Evolutionary conservation across 164 flowering plant species (phyloP).

Genomic region (Aristolochia californica): DNA sequence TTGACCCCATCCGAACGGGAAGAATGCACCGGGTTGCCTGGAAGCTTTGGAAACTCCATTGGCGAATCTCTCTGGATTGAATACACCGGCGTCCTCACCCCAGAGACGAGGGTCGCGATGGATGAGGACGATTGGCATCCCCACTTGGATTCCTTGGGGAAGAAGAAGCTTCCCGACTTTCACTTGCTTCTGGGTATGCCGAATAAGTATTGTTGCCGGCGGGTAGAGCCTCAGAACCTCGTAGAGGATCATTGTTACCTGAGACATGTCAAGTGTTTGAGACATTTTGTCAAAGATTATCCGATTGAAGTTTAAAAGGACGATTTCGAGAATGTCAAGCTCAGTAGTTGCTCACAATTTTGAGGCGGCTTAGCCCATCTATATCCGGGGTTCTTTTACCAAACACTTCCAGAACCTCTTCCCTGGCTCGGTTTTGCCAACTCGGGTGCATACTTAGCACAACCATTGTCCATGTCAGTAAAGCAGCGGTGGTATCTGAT

Average conservation of each 20-base stretch:
- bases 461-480: slow-evolving; percentile 38
- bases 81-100: slow-evolving; percentile 15
- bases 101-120: slow-evolving; percentile 10
- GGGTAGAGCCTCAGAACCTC: slow-evolving; percentile 11
- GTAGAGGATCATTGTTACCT: slow-evolving; percentile 12
- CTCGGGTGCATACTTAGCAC: slow-evolving; percentile 28
- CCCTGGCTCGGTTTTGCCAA: slow-evolving; percentile 45
- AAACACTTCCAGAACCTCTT: slow-evolving; percentile 28
- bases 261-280: slow-evolving; percentile 1
- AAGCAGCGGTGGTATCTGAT: slow-evolving; percentile 34
- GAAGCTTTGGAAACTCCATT: slow-evolving; percentile 10
- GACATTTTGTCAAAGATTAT: not conserved
- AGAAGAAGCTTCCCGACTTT: slow-evolving; percentile 5
- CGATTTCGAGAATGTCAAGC: not conserved
- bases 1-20: slow-evolving; percentile 11
- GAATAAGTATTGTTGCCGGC: slow-evolving; percentile 1
- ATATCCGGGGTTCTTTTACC: slow-evolving; percentile 18
- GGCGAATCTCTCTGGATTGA: slow-evolving; percentile 9
- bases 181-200: slow-evolving; percentile 7
- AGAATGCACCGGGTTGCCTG: slow-evolving; percentile 10
- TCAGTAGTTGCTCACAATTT: slow-evolving; percentile 22
- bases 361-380: slow-evolving; percentile 24
- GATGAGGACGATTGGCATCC: slow-evolving; percentile 4
- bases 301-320: not conserved
- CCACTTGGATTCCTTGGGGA: slow-evolving; percentile 6